phyloP scores from a whole-genome alignment of 2,329 filamentous ascomycete species.

The Arthroderma uncinatum region DNA sequence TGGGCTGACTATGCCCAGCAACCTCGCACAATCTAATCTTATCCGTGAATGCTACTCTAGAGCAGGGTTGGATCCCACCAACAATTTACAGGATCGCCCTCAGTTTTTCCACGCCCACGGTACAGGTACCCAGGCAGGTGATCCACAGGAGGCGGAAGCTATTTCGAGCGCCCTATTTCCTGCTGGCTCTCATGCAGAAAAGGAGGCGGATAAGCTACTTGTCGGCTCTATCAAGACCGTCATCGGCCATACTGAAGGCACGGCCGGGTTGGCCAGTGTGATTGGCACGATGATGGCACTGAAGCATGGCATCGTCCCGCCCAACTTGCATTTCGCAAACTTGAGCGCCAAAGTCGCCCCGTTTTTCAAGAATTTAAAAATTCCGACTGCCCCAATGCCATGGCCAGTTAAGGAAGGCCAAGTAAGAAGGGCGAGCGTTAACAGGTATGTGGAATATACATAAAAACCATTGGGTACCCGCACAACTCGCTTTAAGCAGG shows the following conservation, averaged over 20 bases:
- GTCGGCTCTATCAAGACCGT: slow-evolving; percentile 23
- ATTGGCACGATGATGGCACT: slow-evolving; percentile 22
- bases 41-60: slow-evolving; percentile 18
- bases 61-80: not conserved
- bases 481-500: not conserved
- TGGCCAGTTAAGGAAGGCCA: slow-evolving; percentile 20
- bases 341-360: slow-evolving; percentile 13
- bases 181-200: slow-evolving; percentile 7
- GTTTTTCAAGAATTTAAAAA: slow-evolving; percentile 14
- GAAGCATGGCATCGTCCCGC: slow-evolving; percentile 22
- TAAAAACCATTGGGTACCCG: too few species aligned
- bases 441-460: not conserved
- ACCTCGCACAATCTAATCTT: slow-evolving; percentile 18
- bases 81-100: not conserved
- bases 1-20: slow-evolving; percentile 22
- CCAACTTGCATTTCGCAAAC: slow-evolving; percentile 14
- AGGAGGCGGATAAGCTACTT: slow-evolving; percentile 3
- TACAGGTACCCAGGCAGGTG: not conserved
- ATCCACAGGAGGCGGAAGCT: slow-evolving; percentile 6
- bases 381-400: slow-evolving; percentile 14
- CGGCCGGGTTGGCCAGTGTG: slow-evolving; percentile 21
- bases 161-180: not conserved
- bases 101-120: not conserved
- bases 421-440: slow-evolving; percentile 19
- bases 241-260: slow-evolving; percentile 23